Conservation (phyloP, 2,329 filamentous ascomycete species). For the Cyanodermella asteris region DNA sequence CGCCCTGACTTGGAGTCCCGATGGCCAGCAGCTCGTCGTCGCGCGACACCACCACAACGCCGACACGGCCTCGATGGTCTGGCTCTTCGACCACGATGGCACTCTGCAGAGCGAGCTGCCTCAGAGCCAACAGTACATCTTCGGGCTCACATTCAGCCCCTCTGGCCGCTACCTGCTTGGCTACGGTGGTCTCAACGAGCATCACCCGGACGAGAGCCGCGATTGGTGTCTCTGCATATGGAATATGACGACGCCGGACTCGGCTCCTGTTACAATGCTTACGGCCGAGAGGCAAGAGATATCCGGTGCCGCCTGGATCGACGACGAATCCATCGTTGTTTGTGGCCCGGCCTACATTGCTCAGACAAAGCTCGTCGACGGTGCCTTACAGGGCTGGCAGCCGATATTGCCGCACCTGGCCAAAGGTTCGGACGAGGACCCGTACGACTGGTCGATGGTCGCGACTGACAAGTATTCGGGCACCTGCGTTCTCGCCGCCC, state of each 20-base stretch:
- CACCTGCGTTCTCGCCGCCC: constrained; percentile 6
- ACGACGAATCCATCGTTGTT: constrained; percentile 16
- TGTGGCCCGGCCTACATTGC: constrained; percentile 19
- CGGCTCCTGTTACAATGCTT: constrained; percentile 7
- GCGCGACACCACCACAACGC: constrained; percentile 14
- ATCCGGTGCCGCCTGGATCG: constrained; percentile 22
- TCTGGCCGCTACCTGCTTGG: constrained; percentile 7
- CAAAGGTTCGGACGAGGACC: constrained; percentile 1
- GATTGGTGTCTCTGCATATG: constrained; percentile 8
- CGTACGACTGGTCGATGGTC: constrained; percentile 3
- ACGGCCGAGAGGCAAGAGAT: constrained; percentile 15
- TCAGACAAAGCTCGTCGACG: constrained; percentile 16
- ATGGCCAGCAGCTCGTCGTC: constrained; percentile 22
- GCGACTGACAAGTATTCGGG: constrained; percentile 4
- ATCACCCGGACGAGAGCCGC: no score
- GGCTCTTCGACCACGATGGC: constrained; percentile 22
- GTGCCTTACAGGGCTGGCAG: constrained; percentile 1
- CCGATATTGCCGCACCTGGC: neutral
- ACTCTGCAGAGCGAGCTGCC: constrained; percentile 22
- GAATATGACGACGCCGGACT: constrained; percentile 6
- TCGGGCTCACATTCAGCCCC: constrained; percentile 8
- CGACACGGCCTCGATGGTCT: constrained; percentile 18
- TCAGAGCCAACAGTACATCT: constrained; percentile 14
- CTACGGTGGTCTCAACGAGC: constrained; percentile 12
- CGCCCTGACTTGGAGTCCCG: constrained; percentile 23